Evolutionary conservation across 148 eudicot genomes (phyloP).

Genomic region (Vaccinium myrtillus): DNA sequence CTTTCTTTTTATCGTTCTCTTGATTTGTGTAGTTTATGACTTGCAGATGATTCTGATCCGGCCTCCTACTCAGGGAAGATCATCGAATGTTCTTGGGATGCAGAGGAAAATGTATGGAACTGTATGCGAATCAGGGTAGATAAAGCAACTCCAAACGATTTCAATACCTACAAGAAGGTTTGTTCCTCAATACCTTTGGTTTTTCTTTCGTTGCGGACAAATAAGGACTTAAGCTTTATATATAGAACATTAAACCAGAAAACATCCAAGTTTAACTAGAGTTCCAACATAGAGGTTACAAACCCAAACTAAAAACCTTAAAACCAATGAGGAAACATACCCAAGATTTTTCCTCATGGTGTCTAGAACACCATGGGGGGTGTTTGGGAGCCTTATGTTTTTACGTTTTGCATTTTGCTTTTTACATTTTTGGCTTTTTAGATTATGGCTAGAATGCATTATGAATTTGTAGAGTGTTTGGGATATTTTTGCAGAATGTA

Average conservation of each 20-base stretch:
- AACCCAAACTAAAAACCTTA: neutral
- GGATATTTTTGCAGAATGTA: too few species aligned
- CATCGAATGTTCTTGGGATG: conserved; percentile 72
- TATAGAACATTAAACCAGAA: neutral
- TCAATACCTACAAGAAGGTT: conserved; percentile 91
- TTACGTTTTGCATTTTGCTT: too few species aligned
- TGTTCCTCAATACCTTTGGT: neutral
- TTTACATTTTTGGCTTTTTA: too few species aligned
- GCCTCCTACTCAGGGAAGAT: conserved; percentile 71
- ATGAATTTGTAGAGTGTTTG: too few species aligned
- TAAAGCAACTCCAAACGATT: conserved; percentile 78
- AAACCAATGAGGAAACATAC: neutral
- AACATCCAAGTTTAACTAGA: neutral
- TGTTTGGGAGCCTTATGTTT: too few species aligned
- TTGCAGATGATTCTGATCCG: conserved; percentile 70
- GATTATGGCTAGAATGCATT: too few species aligned
- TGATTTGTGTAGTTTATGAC: neutral
- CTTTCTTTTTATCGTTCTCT: neutral
- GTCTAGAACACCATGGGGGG: too few species aligned
- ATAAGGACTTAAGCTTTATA: neutral
- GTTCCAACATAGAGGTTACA: neutral
- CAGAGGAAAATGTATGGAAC: conserved; percentile 64
- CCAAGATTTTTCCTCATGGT: neutral
- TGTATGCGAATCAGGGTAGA: conserved; percentile 71
- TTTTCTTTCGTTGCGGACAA: neutral